Evolutionary conservation across 2,329 filamentous ascomycete genomes (phyloP), one percentile per base, ranked within the genome.

Genomic region (Scedosporium aurantiacum): DNA sequence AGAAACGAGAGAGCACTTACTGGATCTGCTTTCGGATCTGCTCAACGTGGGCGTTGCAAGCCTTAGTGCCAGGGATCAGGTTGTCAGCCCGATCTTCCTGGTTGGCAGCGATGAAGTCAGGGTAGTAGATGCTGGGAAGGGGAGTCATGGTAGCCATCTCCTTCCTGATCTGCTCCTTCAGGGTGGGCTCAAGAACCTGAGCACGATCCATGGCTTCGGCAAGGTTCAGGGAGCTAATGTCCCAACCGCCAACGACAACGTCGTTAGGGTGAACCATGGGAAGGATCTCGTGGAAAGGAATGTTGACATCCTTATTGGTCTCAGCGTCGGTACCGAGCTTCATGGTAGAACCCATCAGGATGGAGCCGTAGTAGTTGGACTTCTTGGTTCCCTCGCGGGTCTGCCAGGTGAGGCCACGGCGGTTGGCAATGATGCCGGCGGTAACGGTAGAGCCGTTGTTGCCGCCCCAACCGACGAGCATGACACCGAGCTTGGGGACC

Each of bases 361-460:
- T 85, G 62, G 94, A 99, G 70, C 94, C 94, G 74, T 97, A 99
- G 84, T 97, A 99, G 79, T 99, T 99, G 76, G 94, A 88, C 66
- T 84, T 80, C 66, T 86, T 90, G 67, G 83, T 78, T 60, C 92
- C 92, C 76, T 97, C 91, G 71, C 93, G 92, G 69, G 94, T 97
- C 66, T 97, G 90, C 94, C 94, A 99, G 64, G 81, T 79, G 63
- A 97, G 83, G 63, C 85, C 82, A 68, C 87, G 89, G 72, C 90
- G 89, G 78, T 99, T 99, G 76, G 93, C 94, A 73, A 99, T 83
- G 76, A 99, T 96, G 74, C 93, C 94, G 64, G 94, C 94, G 63
- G 94, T 97, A 65, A 99, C 91, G 63, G 94, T 99, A 67, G 91
- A 91, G 67, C 94, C 94, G 73, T 99, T 99, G 85, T 99, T 99